Evolutionary conservation across 331 rosid genomes (phyloP), one percentile per base, ranked within the genome.

Genomic region (Quercus lobata): DNA sequence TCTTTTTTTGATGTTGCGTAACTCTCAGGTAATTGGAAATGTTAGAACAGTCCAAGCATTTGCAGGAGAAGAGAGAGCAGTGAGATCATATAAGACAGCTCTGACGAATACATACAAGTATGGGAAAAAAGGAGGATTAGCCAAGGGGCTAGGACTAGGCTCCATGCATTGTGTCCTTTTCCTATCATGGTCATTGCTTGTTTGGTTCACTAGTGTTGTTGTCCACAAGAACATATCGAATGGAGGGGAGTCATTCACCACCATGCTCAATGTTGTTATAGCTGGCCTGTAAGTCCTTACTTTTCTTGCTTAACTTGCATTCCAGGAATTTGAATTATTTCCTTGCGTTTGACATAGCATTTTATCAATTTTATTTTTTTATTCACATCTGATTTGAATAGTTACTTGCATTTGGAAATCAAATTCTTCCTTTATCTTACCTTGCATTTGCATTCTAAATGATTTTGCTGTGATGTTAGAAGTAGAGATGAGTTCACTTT

Each of bases 31-130:
- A 35, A 88, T 94, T 46, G 97, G 97, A 25, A 95, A 95, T 81
- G 97, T 95, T 57, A 90, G 99, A 79, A 95, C 92, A 41, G 99
- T 95, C 1, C 99, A 95, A 84, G 99, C 99, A 80, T 95, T 95
- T 91, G 92, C 96, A 2, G 99, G 97, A 79, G 99, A 95, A 86
- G 97, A 95, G 78, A 88, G 78, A 61, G 97, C 99, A 5, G 97
- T 95, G 53, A 88, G 73, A 80, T 81, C 89, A 71, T 95, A 95
- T 71, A 91, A 69, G 81, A 85, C 84, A 18, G 97, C 99, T 41
- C 96, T 93, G 3, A 74, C 80, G 83, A 87, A 89, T 46, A 92
- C 99, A 35, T 93, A 93, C 75, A 53, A 57, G 68, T 90, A 90
- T 37, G 99, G 99, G 60, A 78, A 83, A 76, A 93, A 90, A 79